Evolutionary conservation across 148 eudicot genomes (phyloP).

Genomic region (Camellia lanceoleosa): DNA sequence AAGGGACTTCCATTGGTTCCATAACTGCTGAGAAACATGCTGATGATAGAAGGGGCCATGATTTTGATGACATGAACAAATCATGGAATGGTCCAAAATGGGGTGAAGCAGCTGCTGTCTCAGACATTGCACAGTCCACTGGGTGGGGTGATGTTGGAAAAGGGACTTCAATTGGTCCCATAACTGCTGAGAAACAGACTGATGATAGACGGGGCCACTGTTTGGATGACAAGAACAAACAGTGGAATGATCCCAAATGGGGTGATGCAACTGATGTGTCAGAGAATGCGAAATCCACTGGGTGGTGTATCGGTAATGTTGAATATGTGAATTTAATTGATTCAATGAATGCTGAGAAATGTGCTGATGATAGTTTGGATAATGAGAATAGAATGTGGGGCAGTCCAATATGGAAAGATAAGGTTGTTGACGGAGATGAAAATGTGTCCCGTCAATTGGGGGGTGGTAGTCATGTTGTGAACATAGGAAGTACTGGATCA

Average conservation of each 20-base stretch:
- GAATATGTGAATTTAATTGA: slow-evolving; percentile 7
- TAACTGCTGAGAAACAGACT: slow-evolving; percentile 22
- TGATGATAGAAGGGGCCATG: slow-evolving; percentile 25
- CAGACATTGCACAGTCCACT: slow-evolving; percentile 16
- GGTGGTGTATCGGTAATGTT: slow-evolving; percentile 24
- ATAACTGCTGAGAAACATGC: slow-evolving; percentile 24
- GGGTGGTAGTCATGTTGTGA: slow-evolving; percentile 13
- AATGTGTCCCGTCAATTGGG: slow-evolving; percentile 28
- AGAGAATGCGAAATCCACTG: slow-evolving; percentile 16
- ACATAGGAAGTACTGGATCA: slow-evolving; percentile 22
- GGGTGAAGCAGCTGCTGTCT: slow-evolving; percentile 19
- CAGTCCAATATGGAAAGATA: slow-evolving; percentile 17
- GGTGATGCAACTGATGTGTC: slow-evolving; percentile 24
- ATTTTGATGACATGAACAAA: slow-evolving; percentile 25
- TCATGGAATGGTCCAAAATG: slow-evolving; percentile 40
- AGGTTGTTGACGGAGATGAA: slow-evolving; percentile 22
- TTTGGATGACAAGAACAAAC: slow-evolving; percentile 26
- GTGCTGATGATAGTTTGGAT: slow-evolving; percentile 23
- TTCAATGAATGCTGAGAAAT: slow-evolving; percentile 19
- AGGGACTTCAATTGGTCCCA: slow-evolving; percentile 8
- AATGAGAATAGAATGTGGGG: slow-evolving; percentile 28
- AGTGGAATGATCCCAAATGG: slow-evolving; percentile 39
- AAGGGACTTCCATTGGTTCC: slow-evolving; percentile 4
- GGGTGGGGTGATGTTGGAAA: slow-evolving; percentile 22
- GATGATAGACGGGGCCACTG: slow-evolving; percentile 24